A percentile compares a stretch with the other conserved stretches of the same genome.
phyloP scores from a whole-genome alignment of 345 rosid species.

The Chamaenerion angustifolium region DNA sequence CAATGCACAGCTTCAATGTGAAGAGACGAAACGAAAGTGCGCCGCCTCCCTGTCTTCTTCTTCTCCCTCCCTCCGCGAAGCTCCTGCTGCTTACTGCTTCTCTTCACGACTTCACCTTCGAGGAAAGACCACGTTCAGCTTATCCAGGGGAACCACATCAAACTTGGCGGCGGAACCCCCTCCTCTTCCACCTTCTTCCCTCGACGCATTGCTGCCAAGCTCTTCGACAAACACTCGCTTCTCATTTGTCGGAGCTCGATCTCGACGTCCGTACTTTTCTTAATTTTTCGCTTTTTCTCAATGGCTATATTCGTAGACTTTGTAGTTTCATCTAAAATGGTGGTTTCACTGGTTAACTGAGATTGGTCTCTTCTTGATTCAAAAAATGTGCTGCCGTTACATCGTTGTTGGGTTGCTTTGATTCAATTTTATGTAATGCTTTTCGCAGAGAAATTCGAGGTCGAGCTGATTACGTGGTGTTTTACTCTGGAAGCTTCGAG shows the following conservation, averaged over 20 bases:
- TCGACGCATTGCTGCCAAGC: no score
- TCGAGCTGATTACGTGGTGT: not conserved
- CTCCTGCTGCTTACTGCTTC: not conserved
- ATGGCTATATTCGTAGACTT: not conserved
- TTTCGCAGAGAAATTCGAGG: conserved; percentile 5
- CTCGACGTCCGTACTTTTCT: conserved; percentile 2
- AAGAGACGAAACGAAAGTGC: not conserved
- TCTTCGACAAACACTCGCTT: conserved; percentile 1
- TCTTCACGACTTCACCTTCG: not conserved
- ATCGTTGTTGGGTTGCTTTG: not conserved
- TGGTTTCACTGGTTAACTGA: not conserved
- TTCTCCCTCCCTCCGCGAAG: not conserved
- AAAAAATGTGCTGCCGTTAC: no score
- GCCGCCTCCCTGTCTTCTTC: not conserved
- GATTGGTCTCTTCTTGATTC: no score
- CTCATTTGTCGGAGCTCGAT: not conserved
- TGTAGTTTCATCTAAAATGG: not conserved
- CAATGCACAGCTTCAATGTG: no score
- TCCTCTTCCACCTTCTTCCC: not conserved
- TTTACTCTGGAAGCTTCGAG: not conserved
- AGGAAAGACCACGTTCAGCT: not conserved
- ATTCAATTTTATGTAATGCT: not conserved
- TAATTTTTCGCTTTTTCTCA: not conserved
- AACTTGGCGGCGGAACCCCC: not conserved
- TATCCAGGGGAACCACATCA: not conserved